Evolutionary conservation across 164 flowering plant species (phyloP).

Genomic region (Piper longum): DNA sequence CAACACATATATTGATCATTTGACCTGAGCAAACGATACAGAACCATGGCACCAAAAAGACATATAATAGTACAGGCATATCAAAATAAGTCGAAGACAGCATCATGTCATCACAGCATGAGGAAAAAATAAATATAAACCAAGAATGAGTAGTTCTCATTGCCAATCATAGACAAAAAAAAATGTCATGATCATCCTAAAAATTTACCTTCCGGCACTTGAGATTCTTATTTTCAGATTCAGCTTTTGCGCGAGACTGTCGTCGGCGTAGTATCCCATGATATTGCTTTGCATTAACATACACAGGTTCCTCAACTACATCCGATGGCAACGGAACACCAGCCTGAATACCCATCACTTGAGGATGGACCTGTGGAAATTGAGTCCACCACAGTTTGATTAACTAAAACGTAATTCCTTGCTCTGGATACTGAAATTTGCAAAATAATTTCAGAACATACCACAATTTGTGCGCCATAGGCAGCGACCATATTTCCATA

Average conservation of each 20-base stretch:
- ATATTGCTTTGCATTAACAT: constrained; percentile 77
- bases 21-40: not conserved
- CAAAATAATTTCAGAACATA: constrained; percentile 12
- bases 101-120: not conserved
- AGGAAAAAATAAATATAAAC: not conserved
- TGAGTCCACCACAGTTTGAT: not conserved
- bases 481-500: constrained; percentile 80
- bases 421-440: not conserved
- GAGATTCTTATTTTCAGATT: constrained; percentile 45
- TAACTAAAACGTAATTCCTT: no score
- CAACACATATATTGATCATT: not conserved
- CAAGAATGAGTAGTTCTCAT: no score
- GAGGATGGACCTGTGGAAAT: constrained; percentile 53
- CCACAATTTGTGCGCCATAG: constrained; percentile 80
- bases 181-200: not conserved
- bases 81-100: not conserved
- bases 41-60: not conserved
- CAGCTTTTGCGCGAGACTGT: constrained; percentile 77
- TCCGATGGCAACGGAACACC: constrained; percentile 69
- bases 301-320: constrained; percentile 77
- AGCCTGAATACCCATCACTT: constrained; percentile 55
- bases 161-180: not conserved
- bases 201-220: constrained; percentile 50
- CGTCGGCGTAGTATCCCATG: constrained; percentile 74
- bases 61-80: no score